phyloP scores from a whole-genome alignment of 2,329 filamentous ascomycete genomes.

The Trematosphaeria pertusa region DNA sequence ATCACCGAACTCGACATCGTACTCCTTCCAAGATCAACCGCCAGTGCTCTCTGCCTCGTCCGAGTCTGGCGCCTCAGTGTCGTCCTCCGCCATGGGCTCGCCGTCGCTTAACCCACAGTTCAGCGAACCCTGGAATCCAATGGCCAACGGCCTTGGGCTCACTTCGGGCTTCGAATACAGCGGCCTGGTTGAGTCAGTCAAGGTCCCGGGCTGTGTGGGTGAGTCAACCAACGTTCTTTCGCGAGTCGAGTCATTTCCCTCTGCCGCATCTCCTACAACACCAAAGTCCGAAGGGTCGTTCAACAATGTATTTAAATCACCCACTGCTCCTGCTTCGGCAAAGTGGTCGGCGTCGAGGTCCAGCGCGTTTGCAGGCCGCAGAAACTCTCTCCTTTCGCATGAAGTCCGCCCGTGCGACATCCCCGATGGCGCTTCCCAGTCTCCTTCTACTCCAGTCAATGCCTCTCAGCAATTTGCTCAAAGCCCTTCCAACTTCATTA shows the following conservation, averaged over 20 bases:
- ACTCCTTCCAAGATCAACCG: constrained; percentile 56
- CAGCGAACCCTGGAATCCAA: constrained; percentile 64
- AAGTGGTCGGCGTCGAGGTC: constrained; percentile 36
- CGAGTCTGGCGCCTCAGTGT: constrained; percentile 59
- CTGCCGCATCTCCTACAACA: constrained; percentile 23
- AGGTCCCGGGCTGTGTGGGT: constrained; percentile 56
- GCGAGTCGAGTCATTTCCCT: constrained; percentile 31
- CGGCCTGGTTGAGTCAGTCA: constrained; percentile 54
- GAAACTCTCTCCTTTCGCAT: constrained; percentile 39
- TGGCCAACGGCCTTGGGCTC: constrained; percentile 63
- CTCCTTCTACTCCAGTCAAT: constrained; percentile 20
- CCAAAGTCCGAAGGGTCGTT: constrained; percentile 14
- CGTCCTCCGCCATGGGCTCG: constrained; percentile 59
- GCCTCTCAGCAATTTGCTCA: constrained; percentile 27
- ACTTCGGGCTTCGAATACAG: constrained; percentile 65
- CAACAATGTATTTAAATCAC: constrained; percentile 40
- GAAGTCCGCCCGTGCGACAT: constrained; percentile 28
- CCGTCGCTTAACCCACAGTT: constrained; percentile 67
- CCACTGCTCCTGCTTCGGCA: constrained; percentile 48
- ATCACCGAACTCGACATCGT: constrained; percentile 53
- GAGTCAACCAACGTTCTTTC: constrained; percentile 53
- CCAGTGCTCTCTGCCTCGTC: constrained; percentile 57
- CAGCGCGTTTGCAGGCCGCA: constrained; percentile 16
- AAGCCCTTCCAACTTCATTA: constrained; percentile 25
- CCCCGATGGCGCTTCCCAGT: constrained; percentile 10